These are phyloP conservation scores for Penicillium riverlandense DNA, from an alignment of 495 filamentous ascomycete genomes.

Conservation along the genomic window DNA sequence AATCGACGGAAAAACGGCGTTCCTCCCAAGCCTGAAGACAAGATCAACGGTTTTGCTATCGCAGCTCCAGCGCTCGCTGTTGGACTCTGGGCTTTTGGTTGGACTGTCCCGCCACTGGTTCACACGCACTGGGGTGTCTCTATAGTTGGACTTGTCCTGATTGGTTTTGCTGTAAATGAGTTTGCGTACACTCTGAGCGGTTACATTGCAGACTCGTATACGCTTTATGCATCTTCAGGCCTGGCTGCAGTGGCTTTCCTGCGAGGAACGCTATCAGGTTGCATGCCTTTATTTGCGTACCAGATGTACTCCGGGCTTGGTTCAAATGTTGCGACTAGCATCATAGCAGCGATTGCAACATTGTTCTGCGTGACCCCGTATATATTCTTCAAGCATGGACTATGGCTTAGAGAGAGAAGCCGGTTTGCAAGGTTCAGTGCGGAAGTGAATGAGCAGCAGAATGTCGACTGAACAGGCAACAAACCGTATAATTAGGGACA, in stretches of 20 bases:
- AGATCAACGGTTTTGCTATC: slow-evolving; percentile 32
- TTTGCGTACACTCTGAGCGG: slow-evolving; percentile 33
- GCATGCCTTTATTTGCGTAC: slow-evolving; percentile 34
- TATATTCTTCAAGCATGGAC: slow-evolving; percentile 29
- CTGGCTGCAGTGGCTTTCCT: slow-evolving; percentile 34
- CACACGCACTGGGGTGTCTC: slow-evolving; percentile 29
- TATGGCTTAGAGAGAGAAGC: slow-evolving; percentile 28
- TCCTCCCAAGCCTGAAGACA: slow-evolving; percentile 28
- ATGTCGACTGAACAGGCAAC: too few species aligned
- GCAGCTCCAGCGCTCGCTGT: slow-evolving; percentile 30
- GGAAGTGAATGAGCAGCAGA: slow-evolving; percentile 15
- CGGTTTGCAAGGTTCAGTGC: slow-evolving; percentile 33
- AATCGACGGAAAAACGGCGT: slow-evolving; percentile 4
- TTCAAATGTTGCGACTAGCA: slow-evolving; percentile 27
- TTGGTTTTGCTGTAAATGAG: slow-evolving; percentile 41
- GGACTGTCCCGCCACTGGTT: slow-evolving; percentile 33
- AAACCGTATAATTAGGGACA: too few species aligned
- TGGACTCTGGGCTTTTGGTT: slow-evolving; percentile 37
- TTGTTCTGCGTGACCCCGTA: slow-evolving; percentile 29
- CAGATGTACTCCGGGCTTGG: slow-evolving; percentile 32
- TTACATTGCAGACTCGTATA: slow-evolving; percentile 42
- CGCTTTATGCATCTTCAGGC: slow-evolving; percentile 32
- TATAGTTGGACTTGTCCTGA: slow-evolving; percentile 20
- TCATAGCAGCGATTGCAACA: slow-evolving; percentile 34
- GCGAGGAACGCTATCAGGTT: slow-evolving; percentile 25